Percentiles rank a stretch among this genome's conserved stretches.
phyloP scores from a whole-genome alignment of 2,329 filamentous ascomycete genomes.

The Pseudogymnoascus sp. region DNA sequence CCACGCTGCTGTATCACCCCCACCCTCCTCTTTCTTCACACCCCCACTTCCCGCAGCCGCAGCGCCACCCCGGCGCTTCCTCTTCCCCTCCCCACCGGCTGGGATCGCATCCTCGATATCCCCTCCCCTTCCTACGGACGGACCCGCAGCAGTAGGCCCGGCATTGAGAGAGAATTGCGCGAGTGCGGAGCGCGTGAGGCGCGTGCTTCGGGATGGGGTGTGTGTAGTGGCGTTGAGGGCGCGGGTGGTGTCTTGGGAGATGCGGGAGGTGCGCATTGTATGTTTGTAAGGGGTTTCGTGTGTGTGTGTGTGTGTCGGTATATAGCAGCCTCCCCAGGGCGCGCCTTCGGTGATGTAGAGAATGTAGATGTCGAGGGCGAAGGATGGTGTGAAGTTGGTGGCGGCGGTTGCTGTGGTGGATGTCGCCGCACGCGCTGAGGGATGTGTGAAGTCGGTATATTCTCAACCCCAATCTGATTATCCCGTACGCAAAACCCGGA shows the following conservation, averaged over 20 bases:
- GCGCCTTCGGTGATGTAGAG: neutral
- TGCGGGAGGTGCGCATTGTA: constrained; percentile 39
- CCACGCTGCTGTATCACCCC: constrained; percentile 13
- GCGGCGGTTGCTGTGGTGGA: neutral
- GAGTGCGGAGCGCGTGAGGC: constrained; percentile 41
- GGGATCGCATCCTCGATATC: constrained; percentile 51
- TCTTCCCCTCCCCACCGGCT: neutral
- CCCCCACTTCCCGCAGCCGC: constrained; percentile 9
- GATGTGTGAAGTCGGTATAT: neutral
- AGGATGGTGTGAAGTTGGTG: neutral
- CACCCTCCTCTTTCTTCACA: constrained; percentile 18
- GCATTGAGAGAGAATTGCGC: constrained; percentile 34
- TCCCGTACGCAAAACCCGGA: neutral
- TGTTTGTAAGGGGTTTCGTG: neutral
- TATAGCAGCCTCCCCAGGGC: neutral
- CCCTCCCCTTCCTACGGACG: neutral
- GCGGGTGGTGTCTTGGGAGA: constrained; percentile 50
- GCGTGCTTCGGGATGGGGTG: constrained; percentile 31
- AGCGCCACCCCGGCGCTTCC: constrained; percentile 26
- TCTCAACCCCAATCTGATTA: neutral
- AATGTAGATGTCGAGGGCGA: neutral
- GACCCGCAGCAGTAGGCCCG: constrained; percentile 23
- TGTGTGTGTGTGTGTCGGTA: neutral
- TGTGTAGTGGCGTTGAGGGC: constrained; percentile 41
- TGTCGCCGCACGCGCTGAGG: neutral